Evolutionary conservation across 164 flowering plant species (phyloP).

Genomic region (Paratinospora sagittata): DNA sequence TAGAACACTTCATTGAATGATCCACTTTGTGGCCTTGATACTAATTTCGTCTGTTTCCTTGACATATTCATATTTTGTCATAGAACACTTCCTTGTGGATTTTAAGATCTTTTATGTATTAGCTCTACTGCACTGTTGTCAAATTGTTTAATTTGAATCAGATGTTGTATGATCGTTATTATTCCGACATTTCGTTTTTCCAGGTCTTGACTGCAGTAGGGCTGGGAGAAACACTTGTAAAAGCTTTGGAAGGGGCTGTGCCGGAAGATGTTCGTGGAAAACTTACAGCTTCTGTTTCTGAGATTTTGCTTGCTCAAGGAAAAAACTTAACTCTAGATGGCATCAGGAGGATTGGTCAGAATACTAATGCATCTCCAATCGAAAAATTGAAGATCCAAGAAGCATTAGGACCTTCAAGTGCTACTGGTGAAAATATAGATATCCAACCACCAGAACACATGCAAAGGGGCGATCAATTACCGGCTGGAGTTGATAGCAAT

Average conservation of each 20-base stretch:
- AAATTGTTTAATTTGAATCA: not conserved
- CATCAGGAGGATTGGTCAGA: slow-evolving; percentile 27
- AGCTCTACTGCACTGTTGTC: not conserved
- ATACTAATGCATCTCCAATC: slow-evolving; percentile 31
- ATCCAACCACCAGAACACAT: slow-evolving; percentile 24
- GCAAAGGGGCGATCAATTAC: slow-evolving; percentile 23
- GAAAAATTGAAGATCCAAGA: slow-evolving; percentile 36
- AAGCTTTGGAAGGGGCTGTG: slow-evolving; percentile 91
- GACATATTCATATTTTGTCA: not conserved
- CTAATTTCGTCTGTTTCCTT: not conserved
- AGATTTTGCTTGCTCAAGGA: slow-evolving; percentile 45
- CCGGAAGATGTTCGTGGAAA: slow-evolving; percentile 94
- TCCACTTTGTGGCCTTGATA: not conserved
- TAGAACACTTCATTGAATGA: not conserved
- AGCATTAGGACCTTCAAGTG: slow-evolving; percentile 24
- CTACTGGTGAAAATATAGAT: slow-evolving; percentile 25
- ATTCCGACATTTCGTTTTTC: slow-evolving; percentile 5
- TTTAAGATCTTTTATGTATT: not conserved
- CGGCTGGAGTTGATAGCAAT: slow-evolving; percentile 22
- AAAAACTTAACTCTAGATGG: slow-evolving; percentile 43
- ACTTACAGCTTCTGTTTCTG: slow-evolving; percentile 73
- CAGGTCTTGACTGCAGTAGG: slow-evolving; percentile 83
- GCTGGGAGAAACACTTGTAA: slow-evolving; percentile 83
- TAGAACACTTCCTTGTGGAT: too few species aligned
- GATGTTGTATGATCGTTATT: not conserved